phyloP scores from a whole-genome alignment of 2,329 filamentous ascomycete species.

The Hortaea werneckii region DNA sequence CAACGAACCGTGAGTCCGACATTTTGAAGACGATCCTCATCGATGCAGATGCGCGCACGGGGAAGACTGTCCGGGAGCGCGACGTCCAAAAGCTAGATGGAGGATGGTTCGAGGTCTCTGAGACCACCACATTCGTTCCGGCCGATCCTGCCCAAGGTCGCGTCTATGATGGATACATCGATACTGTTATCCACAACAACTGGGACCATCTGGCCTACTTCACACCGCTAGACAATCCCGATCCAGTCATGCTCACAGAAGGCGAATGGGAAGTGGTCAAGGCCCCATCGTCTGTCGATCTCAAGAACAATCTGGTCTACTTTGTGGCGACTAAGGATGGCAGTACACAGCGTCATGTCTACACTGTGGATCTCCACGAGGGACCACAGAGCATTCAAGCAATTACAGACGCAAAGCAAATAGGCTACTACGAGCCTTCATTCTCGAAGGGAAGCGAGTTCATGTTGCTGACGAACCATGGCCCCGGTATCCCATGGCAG shows the following conservation, averaged over 20 bases:
- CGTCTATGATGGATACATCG: conserved; percentile 79
- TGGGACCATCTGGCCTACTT: conserved; percentile 93
- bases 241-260: conserved; percentile 77
- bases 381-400: conserved; percentile 51
- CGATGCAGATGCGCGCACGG: conserved; percentile 62
- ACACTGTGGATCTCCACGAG: conserved; percentile 78
- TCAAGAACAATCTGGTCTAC: conserved; percentile 80
- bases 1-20: conserved; percentile 91
- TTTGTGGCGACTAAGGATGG: conserved; percentile 80
- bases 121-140: conserved; percentile 76
- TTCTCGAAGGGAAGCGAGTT: conserved; percentile 79
- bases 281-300: conserved; percentile 73
- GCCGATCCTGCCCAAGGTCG: conserved; percentile 63
- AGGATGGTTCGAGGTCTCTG: conserved; percentile 92
- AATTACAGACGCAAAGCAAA: conserved; percentile 60
- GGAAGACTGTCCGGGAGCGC: conserved; percentile 67
- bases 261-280: conserved; percentile 87
- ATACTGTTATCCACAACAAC: conserved; percentile 75
- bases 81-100: conserved; percentile 81
- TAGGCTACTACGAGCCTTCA: conserved; percentile 71
- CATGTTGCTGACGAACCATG: conserved; percentile 71
- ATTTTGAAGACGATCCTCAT: conserved; percentile 79
- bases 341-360: conserved; percentile 82
- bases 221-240: conserved; percentile 68
- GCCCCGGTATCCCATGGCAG: conserved; percentile 82